Base-by-base conservation (phyloP, 148 eudicot species). In the Fallopia convolvulus region DNA sequence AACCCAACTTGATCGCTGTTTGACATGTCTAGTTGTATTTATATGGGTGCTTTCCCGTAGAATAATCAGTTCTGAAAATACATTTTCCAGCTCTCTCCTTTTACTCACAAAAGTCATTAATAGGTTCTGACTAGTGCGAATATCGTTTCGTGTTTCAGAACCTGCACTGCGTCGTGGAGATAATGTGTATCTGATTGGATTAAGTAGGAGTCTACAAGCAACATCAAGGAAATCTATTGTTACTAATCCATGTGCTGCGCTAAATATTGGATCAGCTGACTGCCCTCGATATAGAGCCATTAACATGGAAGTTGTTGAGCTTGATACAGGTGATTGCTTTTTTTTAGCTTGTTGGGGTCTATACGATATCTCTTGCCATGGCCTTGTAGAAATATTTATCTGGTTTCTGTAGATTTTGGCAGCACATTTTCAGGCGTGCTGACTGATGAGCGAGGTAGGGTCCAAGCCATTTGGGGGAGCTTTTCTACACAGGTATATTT, bases 301-400 rank as follows among this genome's bases (percentile, higher is more conserved):
- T 58, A 94, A 94, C 80, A 90, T 94, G 99, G 99, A 94, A 85
- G 96, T 94, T 75, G 90, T 94, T 63, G 97, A 94, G 88, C 96
- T 94, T 77, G 99, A 94, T 85, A 90, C 99, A 76, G 99, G 99
- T 94, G 82, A 50, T 56, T 83, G 50, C 1, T 26, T 26, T 26
- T 26, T 49, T 75, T 32, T 30, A 18, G 61, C 26, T 30, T 75
- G 41, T 11, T 30, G 70, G 36, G 13, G 23, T 32, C 15, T 26
- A 30, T 65, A 3, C 12, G 40, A 65, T 58, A 58, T 65, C 40
- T 32, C 70, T 65, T 32, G 41, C 11, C 32, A 30, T 33, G 11
- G 40, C 13, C 70, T 23, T 58, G 66, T 23, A 21, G 2, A 13
- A 65, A 30, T 2, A 11, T 12, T 1, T 65, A 11, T 30, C 63